Percentiles rank a stretch among this genome's conserved stretches.
phyloP scores from a whole-genome alignment of 2,329 filamentous ascomycete genomes.

The Penicillium vulpinum region DNA sequence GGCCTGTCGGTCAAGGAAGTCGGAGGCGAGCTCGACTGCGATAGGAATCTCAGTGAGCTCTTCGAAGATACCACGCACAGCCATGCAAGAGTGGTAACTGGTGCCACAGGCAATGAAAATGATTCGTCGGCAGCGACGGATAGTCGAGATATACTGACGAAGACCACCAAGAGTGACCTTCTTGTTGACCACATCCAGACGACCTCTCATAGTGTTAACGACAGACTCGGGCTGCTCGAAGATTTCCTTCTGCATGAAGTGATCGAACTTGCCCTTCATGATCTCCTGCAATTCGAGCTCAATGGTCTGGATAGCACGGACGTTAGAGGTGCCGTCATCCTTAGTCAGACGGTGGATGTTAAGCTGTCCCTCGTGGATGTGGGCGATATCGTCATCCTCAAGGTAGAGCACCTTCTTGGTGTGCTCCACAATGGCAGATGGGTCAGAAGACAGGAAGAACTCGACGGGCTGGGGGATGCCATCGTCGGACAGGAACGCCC shows the following conservation, averaged over 20 bases:
- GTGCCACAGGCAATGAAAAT: constrained; percentile 99
- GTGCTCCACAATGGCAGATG: constrained; percentile 97
- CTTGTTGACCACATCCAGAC: constrained; percentile 90
- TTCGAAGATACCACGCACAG: constrained; percentile 95
- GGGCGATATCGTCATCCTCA: constrained; percentile 98
- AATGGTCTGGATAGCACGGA: constrained; percentile 96
- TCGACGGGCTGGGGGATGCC: constrained; percentile 97
- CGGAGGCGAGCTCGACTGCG: constrained; percentile 91
- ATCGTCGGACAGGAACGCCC: constrained; percentile 98
- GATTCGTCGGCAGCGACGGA: constrained; percentile 92
- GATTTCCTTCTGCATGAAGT: constrained; percentile 99
- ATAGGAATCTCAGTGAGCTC: constrained; percentile 98
- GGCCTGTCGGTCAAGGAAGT: constrained; percentile 94
- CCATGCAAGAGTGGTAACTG: constrained; percentile 99
- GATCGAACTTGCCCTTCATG: constrained; percentile 99
- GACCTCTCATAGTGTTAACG: constrained; percentile 99
- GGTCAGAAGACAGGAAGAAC: constrained; percentile 98
- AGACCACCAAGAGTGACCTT: constrained; percentile 93
- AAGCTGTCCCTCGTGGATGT: constrained; percentile 97
- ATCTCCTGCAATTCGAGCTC: constrained; percentile 99
- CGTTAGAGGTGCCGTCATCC: constrained; percentile 93
- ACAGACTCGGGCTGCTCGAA: constrained; percentile 99
- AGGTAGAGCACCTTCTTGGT: constrained; percentile 99
- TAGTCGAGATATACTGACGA: constrained; percentile 93
- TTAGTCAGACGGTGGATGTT: constrained; percentile 99